Percentiles rank a stretch among this genome's conserved stretches.
phyloP scores from a whole-genome alignment of 768 basidiomycete species.

The Lactarius tabidus region DNA sequence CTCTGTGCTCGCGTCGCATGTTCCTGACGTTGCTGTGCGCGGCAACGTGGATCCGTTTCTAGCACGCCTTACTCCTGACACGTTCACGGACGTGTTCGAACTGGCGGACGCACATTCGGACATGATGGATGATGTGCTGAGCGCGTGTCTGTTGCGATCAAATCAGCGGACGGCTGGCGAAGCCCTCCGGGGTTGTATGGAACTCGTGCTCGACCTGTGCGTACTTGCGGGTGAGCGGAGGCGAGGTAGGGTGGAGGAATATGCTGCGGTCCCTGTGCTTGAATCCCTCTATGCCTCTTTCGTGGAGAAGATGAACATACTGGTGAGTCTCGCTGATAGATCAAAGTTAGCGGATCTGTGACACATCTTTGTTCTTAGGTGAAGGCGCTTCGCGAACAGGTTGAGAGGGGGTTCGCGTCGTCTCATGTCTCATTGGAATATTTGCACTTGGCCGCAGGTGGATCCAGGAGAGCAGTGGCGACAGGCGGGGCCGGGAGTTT shows the following conservation, averaged over 20 bases:
- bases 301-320: conserved; percentile 46
- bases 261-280: conserved; percentile 55
- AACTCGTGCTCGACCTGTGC: conserved; percentile 63
- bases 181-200: conserved; percentile 56
- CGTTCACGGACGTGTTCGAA: conserved; percentile 70
- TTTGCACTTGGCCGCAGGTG: conserved; percentile 17
- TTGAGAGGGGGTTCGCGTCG: conserved; percentile 43
- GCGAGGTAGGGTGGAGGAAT: conserved; percentile 53
- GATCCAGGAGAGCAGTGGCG: conserved; percentile 13
- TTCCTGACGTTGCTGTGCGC: conserved; percentile 78
- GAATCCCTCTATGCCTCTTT: conserved; percentile 54
- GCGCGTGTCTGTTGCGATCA: conserved; percentile 67
- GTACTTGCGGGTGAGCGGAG: conserved; percentile 60
- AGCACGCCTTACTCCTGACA: conserved; percentile 21
- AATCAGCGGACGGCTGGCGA: conserved; percentile 64
- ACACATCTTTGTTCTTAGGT: conserved; percentile 38
- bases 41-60: conserved; percentile 74
- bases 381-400: conserved; percentile 49
- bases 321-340: conserved; percentile 44
- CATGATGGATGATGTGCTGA: conserved; percentile 70
- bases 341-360: neutral
- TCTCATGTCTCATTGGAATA: conserved; percentile 25
- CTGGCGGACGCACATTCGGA: conserved; percentile 63
- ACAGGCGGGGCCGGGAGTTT: conserved; percentile 22
- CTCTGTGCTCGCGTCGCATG: conserved; percentile 59